A percentile compares a stretch with the other conserved stretches of the same genome.
Conservation (phyloP, 306 rosid genomes). For the Dalbergia cochinchinensis region DNA sequence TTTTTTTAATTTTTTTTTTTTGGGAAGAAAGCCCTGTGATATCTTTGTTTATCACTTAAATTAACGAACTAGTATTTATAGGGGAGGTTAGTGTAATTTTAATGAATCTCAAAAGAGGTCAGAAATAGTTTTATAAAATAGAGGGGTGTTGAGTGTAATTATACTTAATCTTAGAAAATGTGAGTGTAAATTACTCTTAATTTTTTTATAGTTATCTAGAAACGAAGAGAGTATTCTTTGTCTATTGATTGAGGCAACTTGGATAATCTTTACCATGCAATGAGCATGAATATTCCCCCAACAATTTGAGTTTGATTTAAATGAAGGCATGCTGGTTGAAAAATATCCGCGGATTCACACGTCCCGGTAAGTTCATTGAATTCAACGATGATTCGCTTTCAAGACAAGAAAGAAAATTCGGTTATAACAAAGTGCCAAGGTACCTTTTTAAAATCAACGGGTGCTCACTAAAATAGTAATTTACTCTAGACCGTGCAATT, state of each 20-base stretch:
- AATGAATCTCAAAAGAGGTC: no score
- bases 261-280: neutral
- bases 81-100: no score
- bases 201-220: no score
- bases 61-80: no score
- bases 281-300: neutral
- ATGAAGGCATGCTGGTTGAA: neutral
- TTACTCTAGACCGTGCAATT: neutral
- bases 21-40: no score
- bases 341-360: neutral
- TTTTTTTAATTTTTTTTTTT: no score
- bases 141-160: no score
- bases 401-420: slow-evolving; percentile 18
- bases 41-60: no score
- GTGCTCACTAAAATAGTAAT: neutral
- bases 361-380: neutral
- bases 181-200: no score
- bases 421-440: neutral
- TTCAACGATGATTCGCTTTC: neutral
- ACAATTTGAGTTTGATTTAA: neutral
- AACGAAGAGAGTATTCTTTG: no score
- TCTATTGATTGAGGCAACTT: neutral
- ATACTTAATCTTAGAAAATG: no score
- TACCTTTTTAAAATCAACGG: neutral
- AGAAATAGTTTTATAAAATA: no score